Conservation (phyloP, 1,284 basidiomycete genomes). For the Austroboletus niveus region DNA sequence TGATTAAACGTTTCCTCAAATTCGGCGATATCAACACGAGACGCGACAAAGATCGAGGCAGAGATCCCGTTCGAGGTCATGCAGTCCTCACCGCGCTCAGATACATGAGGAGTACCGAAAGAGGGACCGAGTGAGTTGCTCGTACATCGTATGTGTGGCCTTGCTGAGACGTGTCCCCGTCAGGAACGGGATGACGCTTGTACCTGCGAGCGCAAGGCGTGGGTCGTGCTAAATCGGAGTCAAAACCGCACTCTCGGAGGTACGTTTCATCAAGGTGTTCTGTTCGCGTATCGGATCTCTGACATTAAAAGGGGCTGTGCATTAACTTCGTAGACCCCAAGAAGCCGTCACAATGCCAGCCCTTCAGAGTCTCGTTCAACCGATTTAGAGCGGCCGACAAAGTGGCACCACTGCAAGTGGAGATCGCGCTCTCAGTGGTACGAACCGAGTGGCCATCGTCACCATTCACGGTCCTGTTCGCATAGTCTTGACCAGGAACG, state of each 20-base stretch:
- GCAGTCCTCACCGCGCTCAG: constrained; percentile 13
- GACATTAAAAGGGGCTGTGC: neutral
- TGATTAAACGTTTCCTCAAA: too few species aligned
- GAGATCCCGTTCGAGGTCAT: constrained; percentile 22
- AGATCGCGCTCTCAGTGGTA: too few species aligned
- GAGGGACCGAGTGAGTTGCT: constrained; percentile 7
- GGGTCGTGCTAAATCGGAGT: neutral
- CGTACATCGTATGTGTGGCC: neutral
- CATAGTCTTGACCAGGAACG: constrained; percentile 6
- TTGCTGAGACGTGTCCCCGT: too few species aligned
- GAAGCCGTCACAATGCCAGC: constrained; percentile 6
- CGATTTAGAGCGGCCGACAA: too few species aligned
- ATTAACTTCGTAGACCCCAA: constrained; percentile 22
- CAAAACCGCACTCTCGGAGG: too few species aligned
- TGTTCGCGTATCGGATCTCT: too few species aligned
- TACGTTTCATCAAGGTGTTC: too few species aligned
- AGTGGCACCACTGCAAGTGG: too few species aligned
- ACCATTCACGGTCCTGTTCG: too few species aligned
- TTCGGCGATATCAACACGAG: neutral
- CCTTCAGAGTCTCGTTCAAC: too few species aligned
- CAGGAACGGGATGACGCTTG: constrained; percentile 12
- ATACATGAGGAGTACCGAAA: neutral
- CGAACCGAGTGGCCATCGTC: too few species aligned
- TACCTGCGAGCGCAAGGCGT: neutral
- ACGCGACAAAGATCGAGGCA: neutral